phyloP scores from a whole-genome alignment of 2,329 filamentous ascomycete species.

The Fusarium robinianum region DNA sequence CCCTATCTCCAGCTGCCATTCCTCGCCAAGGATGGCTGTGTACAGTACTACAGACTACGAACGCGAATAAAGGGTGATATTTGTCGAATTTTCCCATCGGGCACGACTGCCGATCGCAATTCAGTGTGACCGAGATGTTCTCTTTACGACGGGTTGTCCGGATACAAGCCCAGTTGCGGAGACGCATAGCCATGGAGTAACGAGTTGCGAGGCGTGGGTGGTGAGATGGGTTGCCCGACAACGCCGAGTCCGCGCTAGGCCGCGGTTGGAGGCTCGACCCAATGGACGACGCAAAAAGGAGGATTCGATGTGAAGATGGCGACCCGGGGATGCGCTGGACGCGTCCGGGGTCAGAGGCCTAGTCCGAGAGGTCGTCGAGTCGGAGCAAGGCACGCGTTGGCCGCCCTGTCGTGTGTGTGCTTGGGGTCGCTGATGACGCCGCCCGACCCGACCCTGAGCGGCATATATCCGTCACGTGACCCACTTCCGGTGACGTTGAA shows the following conservation, averaged over 20 bases:
- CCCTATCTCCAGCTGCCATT: constrained; percentile 23
- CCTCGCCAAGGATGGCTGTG: constrained; percentile 34
- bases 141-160: constrained; percentile 36
- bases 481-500: constrained; percentile 43
- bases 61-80: constrained; percentile 36
- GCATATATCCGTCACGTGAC: constrained; percentile 42
- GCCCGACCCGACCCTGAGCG: constrained; percentile 19
- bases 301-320: constrained; percentile 12
- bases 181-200: constrained; percentile 36
- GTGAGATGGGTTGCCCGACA: constrained; percentile 24
- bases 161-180: constrained; percentile 40
- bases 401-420: constrained; percentile 25
- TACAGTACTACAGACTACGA: constrained; percentile 41
- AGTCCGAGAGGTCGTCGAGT: constrained; percentile 27
- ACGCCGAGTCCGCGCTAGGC: constrained; percentile 25
- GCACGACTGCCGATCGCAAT: constrained; percentile 15
- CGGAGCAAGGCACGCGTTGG: constrained; percentile 23
- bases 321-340: constrained; percentile 16
- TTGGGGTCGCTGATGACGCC: constrained; percentile 34
- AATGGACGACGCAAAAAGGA: constrained; percentile 8
- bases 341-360: constrained; percentile 22
- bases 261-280: constrained; percentile 7
- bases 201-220: constrained; percentile 35
- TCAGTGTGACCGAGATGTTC: constrained; percentile 32
- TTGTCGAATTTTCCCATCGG: constrained; percentile 30